Conservation (phyloP, 1,284 basidiomycete species). For the Rhodotorula sp. region DNA sequence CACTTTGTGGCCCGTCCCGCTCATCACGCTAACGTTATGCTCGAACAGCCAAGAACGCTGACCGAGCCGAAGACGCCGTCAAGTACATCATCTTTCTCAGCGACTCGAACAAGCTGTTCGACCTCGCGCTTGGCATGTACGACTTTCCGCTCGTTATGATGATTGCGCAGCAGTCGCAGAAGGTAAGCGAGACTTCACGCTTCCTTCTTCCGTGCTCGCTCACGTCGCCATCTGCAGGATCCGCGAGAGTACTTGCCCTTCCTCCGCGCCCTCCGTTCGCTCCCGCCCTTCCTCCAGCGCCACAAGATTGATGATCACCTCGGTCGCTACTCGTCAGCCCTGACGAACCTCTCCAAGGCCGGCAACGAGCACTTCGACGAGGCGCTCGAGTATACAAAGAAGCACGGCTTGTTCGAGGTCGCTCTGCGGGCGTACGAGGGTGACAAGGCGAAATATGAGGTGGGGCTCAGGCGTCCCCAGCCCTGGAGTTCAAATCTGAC, state of each 20-base stretch:
- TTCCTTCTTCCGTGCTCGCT: not conserved
- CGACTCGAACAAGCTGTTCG: conserved; percentile 86
- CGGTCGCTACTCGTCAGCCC: conserved; percentile 69
- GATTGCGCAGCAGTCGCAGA: conserved; percentile 95
- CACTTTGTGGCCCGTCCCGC: not conserved
- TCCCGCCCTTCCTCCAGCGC: conserved; percentile 78
- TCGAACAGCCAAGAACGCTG: conserved; percentile 62
- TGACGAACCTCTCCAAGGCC: conserved; percentile 70
- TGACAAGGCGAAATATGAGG: conserved; percentile 61
- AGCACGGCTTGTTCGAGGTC: conserved; percentile 70
- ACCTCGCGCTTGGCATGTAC: conserved; percentile 97
- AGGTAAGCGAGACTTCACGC: conserved; percentile 55
- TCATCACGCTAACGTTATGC: not conserved
- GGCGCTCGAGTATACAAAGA: conserved; percentile 73
- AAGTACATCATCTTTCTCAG: conserved; percentile 99
- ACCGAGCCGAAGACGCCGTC: conserved; percentile 88
- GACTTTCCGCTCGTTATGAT: conserved; percentile 93
- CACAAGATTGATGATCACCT: conserved; percentile 94
- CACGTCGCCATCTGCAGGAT: conserved; percentile 59
- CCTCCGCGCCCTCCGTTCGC: conserved; percentile 77
- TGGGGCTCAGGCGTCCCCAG: too few relatives aligned
- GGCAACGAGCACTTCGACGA: conserved; percentile 73
- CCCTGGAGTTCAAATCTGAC: too few relatives aligned
- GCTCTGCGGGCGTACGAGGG: conserved; percentile 71
- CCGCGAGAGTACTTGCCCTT: conserved; percentile 97